Evolutionary conservation across 768 basidiomycete genomes (phyloP), one percentile per base, ranked within the genome.

Genomic region (Phylloporus scabripes): DNA sequence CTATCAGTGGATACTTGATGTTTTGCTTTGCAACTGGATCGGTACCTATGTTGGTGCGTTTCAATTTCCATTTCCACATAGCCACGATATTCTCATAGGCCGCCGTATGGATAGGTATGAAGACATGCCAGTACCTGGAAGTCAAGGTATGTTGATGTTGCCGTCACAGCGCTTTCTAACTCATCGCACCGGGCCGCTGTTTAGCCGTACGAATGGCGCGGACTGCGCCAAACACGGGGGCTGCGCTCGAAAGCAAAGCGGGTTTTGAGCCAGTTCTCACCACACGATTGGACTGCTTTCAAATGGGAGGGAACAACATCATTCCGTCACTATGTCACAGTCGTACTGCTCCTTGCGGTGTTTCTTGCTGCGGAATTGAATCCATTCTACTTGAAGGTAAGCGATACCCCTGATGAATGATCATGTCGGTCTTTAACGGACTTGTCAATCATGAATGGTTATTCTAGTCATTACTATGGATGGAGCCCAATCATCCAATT

Each of bases 401-500:
- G 68, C 58, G 53, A 47, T 34, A 37, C 53, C 39, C 26, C 42
- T 51, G 18, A 48, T 20, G 20, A 32, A 17, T 28, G 20, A 14
- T 34, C 45, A 44, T 46, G 45, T 46, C 48, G 53, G 50, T 36
- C 39, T 48, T 49, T 59, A 73, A 20, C 48, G 38, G 51, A 43
- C 28, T 45, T 44, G 60, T 69, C 41, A 49, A 54, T 47, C 45
- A 47, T 39, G 51, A 74, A 81, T 76, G 66, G 69, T 69, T 21
- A 18, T 32, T 7, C 42, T 36, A 65, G 63, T 65, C 63, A 7
- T 57, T 82, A 52, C 73, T 92, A 32, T 92, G 90, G 89, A 85
- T 92, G 83, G 88, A 92, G 61, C 91, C 90, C 31, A 84, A 89
- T 65, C 90, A 92, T 64, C 90, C 89, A 10, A 81, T 92, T 54